Percentiles rank a stretch among this genome's conserved stretches.
These are phyloP conservation scores for Thraustotheca clavata DNA, from an alignment of 352 stramenopile genomes.

Conservation along the genomic window DNA sequence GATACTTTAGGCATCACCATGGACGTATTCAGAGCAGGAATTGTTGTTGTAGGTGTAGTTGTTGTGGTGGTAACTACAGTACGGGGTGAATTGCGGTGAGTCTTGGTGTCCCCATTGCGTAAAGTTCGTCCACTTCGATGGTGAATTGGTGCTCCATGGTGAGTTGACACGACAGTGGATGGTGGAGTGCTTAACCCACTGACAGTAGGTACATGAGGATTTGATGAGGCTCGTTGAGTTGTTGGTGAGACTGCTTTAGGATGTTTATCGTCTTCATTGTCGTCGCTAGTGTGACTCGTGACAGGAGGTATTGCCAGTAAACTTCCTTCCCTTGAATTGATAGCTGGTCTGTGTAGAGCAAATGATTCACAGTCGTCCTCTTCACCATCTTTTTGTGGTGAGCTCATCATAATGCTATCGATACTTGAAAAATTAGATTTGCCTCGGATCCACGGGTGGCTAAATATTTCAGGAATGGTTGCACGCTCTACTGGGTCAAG, in stretches of 20 bases:
- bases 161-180: not conserved
- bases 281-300: not conserved
- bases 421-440: constrained; percentile 9
- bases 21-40: constrained; percentile 13
- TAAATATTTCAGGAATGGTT: constrained; percentile 81
- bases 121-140: not conserved
- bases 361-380: constrained; percentile 19
- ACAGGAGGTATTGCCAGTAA: constrained; percentile 14
- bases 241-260: not conserved
- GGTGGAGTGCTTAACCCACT: not conserved
- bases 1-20: not conserved
- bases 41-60: not conserved
- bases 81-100: not conserved
- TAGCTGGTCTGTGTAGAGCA: constrained; percentile 15
- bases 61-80: not conserved
- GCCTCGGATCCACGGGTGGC: constrained; percentile 64
- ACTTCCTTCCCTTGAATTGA: too few species aligned
- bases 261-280: not conserved
- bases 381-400: constrained; percentile 14
- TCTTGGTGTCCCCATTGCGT: not conserved
- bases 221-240: too few species aligned
- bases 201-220: constrained; percentile 5
- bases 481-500: constrained; percentile 67
- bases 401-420: constrained; percentile 3
- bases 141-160: not conserved